These are phyloP conservation scores for Suillus spraguei DNA, from an alignment of 768 basidiomycete genomes.

Conservation along the genomic window DNA sequence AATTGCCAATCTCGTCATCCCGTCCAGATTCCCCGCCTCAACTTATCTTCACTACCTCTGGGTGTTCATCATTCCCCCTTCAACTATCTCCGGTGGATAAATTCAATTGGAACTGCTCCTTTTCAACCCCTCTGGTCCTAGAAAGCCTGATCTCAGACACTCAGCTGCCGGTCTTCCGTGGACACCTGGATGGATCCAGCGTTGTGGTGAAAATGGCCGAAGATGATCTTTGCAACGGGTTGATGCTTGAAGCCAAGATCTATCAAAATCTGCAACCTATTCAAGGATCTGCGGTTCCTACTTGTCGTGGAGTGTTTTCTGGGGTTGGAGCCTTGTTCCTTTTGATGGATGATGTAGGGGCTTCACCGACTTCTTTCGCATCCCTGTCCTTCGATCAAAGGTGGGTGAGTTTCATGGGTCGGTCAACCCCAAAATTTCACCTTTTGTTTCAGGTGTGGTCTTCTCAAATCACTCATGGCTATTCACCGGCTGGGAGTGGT, in stretches of 20 bases:
- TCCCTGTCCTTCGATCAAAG: too few relatives aligned
- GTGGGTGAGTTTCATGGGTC: too few relatives aligned
- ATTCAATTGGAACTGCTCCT: background rate
- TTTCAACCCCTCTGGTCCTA: too few relatives aligned
- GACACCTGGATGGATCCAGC: background rate
- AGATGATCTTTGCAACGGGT: background rate
- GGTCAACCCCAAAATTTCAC: too few relatives aligned
- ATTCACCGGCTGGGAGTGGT: too few relatives aligned
- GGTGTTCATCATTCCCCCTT: background rate
- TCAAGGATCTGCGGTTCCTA: background rate
- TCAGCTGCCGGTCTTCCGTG: background rate
- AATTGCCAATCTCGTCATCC: background rate
- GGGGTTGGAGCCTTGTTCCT: too few relatives aligned
- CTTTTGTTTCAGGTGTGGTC: too few relatives aligned
- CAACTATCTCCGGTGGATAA: background rate
- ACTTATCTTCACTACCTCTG: background rate
- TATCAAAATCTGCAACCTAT: background rate
- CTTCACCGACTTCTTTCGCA: too few relatives aligned
- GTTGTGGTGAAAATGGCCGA: background rate
- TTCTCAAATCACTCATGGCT: too few relatives aligned
- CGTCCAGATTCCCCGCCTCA: background rate
- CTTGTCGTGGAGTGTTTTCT: too few relatives aligned
- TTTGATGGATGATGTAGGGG: too few relatives aligned
- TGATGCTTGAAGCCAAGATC: background rate
- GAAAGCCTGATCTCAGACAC: background rate